These are phyloP conservation scores for Thecaphora thlaspeos DNA, from an alignment of 1,284 basidiomycete genomes.

Conservation along the genomic window DNA sequence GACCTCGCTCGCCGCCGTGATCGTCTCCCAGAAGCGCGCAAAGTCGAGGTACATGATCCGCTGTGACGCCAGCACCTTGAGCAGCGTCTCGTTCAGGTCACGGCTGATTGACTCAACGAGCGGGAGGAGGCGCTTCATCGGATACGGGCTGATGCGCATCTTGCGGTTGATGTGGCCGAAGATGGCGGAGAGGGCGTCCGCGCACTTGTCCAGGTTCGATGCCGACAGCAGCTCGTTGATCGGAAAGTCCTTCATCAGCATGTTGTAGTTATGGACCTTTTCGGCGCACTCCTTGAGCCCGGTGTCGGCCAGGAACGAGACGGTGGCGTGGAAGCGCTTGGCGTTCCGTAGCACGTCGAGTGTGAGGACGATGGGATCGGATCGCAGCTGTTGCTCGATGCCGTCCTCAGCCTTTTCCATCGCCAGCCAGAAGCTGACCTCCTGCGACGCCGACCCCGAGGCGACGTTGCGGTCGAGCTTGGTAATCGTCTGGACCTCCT, in stretches of 20 bases:
- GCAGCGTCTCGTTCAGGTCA: constrained; percentile 91
- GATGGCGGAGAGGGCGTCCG: constrained; percentile 81
- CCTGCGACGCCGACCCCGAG: constrained; percentile 93
- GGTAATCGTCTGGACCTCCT: constrained; percentile 93
- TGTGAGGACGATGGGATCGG: constrained; percentile 85
- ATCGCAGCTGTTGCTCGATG: constrained; percentile 85
- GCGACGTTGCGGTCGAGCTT: constrained; percentile 86
- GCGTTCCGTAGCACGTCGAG: constrained; percentile 94
- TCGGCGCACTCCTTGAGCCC: constrained; percentile 71
- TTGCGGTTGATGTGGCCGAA: constrained; percentile 95
- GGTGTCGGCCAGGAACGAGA: constrained; percentile 96
- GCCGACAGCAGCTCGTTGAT: constrained; percentile 93
- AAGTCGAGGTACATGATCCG: constrained; percentile 91
- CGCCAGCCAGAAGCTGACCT: constrained; percentile 98
- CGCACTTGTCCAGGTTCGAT: constrained; percentile 90
- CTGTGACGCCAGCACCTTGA: constrained; percentile 84
- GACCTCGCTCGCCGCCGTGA: constrained; percentile 74
- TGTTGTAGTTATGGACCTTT: constrained; percentile 69
- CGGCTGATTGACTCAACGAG: constrained; percentile 96
- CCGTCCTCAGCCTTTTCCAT: constrained; percentile 88
- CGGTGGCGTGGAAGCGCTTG: constrained; percentile 94
- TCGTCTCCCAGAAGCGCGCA: constrained; percentile 83
- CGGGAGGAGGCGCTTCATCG: constrained; percentile 88
- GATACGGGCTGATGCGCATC: constrained; percentile 76
- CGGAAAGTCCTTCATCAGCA: constrained; percentile 98